Base-by-base conservation (phyloP, 257 asterid genomes). In the Gentiana dahurica region DNA sequence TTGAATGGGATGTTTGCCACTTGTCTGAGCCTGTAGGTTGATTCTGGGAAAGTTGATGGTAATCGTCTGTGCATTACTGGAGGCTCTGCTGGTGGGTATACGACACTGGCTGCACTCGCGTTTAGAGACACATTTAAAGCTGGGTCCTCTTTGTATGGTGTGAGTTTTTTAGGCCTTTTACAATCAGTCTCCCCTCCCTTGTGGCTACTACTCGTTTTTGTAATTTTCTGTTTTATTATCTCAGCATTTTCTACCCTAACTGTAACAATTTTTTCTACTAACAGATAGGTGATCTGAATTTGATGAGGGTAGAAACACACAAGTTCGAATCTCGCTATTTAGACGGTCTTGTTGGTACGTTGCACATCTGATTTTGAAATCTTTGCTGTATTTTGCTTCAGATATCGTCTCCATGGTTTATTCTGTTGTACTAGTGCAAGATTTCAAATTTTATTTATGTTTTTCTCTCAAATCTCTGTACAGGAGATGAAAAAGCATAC, bases 1-100 rank as follows among this genome's bases (percentile, higher is more conserved):
- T 64, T 55, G 12, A 36, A 24, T 36, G 38, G 8, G 37, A 46
- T 53, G 15, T 34, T 54, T 65, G 53, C 67, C 58, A 57, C 53
- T 72, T 57, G 63, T 62, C 69, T 62, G 46, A 41, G 46, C 46
- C 1, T 39, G 48, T 66, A 91, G 98, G 96, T 76, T 67, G 86
- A 79, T 51, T 71, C 78, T 59, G 96, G 96, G 72, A 87, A 78
- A 70, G 96, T 83, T 48, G 98, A 91, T 55, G 82, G 87, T 12
- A 77, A 79, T 62, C 79, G 96, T 57, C 72, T 91, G 57, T 91
- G 98, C 68, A 91, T 91, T 61, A 79, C 95, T 5, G 96, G 98
- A 61, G 95, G 98, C 61, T 91, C 98, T 70, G 98, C 98, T 54
- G 98, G 98, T 65, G 98, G 98, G 45, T 91, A 83, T 80, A 91